These are phyloP conservation scores for Podospora tetraspora DNA, from an alignment of 495 filamentous ascomycete genomes.

Conservation along the genomic window DNA sequence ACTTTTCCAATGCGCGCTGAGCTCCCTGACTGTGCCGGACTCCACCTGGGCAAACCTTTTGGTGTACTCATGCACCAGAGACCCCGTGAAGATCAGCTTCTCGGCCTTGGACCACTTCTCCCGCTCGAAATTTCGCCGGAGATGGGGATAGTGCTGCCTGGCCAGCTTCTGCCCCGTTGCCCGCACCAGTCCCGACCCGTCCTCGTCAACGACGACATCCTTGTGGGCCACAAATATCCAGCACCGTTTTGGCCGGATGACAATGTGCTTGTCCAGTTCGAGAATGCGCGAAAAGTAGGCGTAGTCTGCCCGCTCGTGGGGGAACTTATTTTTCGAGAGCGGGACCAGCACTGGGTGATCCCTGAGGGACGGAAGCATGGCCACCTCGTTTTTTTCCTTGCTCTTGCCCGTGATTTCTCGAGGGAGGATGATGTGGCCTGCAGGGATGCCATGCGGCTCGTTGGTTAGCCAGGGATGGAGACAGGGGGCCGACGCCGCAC, in stretches of 20 bases:
- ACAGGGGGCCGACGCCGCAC: background rate
- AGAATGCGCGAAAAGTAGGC: slow-evolving; percentile 45
- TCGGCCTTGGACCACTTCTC: slow-evolving; percentile 34
- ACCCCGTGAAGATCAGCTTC: slow-evolving; percentile 29
- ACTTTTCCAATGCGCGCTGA: slow-evolving; percentile 37
- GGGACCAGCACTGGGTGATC: slow-evolving; percentile 49
- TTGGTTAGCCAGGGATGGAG: slow-evolving; percentile 11
- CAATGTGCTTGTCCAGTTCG: slow-evolving; percentile 36
- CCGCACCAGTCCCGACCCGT: slow-evolving; percentile 28
- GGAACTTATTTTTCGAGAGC: slow-evolving; percentile 42
- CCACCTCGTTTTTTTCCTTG: slow-evolving; percentile 24
- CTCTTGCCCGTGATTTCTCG: slow-evolving; percentile 24
- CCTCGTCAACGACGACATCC: slow-evolving; percentile 34
- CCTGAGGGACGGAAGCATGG: slow-evolving; percentile 45
- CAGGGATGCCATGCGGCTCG: slow-evolving; percentile 12
- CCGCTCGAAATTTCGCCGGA: slow-evolving; percentile 38
- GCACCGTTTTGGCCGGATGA: slow-evolving; percentile 38
- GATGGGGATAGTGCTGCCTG: slow-evolving; percentile 42
- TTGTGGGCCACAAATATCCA: slow-evolving; percentile 44
- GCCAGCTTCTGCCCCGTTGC: slow-evolving; percentile 32
- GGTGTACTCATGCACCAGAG: slow-evolving; percentile 46
- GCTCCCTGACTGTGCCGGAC: slow-evolving; percentile 38
- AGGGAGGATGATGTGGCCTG: slow-evolving; percentile 48
- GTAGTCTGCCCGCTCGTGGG: slow-evolving; percentile 46
- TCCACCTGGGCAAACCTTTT: slow-evolving; percentile 37